These are phyloP conservation scores for Pilatotrama ljubarskyi DNA, from an alignment of 768 basidiomycete species.

Conservation along the genomic window DNA sequence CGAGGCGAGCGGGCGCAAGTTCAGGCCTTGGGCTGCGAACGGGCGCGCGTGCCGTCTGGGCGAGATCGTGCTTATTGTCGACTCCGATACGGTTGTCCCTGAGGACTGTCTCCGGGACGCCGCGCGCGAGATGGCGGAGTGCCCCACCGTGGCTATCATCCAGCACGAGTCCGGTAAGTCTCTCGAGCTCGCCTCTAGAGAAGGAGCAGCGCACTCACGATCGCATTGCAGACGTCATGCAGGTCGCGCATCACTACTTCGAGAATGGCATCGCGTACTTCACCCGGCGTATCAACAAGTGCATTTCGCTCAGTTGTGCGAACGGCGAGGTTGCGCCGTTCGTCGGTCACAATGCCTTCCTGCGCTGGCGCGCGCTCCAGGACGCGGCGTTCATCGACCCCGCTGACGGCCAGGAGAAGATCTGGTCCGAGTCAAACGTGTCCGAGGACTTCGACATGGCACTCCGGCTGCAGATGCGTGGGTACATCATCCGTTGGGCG, in stretches of 20 bases:
- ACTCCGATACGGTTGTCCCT: constrained; percentile 52
- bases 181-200: neutral
- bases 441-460: constrained; percentile 76
- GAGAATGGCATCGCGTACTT: constrained; percentile 51
- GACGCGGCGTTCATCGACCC: constrained; percentile 55
- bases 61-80: constrained; percentile 49
- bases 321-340: constrained; percentile 48
- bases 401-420: constrained; percentile 50
- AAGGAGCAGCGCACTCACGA: constrained; percentile 10
- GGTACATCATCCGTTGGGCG: constrained; percentile 60
- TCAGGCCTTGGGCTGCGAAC: constrained; percentile 36
- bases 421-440: constrained; percentile 68
- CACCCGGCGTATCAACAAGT: constrained; percentile 49
- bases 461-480: constrained; percentile 56
- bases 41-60: constrained; percentile 45
- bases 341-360: constrained; percentile 53
- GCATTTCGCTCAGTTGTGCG: constrained; percentile 40
- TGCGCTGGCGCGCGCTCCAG: constrained; percentile 60
- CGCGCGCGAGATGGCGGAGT: constrained; percentile 48
- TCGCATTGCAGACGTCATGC: constrained; percentile 50
- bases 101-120: constrained; percentile 57
- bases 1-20: constrained; percentile 34
- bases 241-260: constrained; percentile 56
- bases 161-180: constrained; percentile 47
- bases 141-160: constrained; percentile 51